These are phyloP conservation scores for Aureobasidium melanogenum DNA, from an alignment of 2,329 filamentous ascomycete species.

Conservation along the genomic window DNA sequence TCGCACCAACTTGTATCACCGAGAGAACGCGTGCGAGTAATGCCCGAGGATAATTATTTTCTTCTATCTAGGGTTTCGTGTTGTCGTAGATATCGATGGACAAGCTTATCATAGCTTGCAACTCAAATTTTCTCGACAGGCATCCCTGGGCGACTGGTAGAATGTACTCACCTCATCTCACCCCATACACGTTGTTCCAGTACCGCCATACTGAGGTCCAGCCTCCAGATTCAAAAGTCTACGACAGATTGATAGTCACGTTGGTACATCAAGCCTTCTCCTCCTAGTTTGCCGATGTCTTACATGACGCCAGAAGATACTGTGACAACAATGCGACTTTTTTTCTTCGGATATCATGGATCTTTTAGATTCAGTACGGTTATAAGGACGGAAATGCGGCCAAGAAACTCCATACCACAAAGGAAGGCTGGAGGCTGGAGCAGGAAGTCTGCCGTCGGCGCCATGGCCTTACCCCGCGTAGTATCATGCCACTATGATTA, in stretches of 20 bases:
- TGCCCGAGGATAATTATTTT: no score
- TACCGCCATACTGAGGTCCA: background rate
- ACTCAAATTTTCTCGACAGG: background rate
- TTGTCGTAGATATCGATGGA: background rate
- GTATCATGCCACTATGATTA: background rate
- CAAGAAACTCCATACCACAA: background rate
- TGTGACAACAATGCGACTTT: background rate
- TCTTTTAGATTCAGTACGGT: background rate
- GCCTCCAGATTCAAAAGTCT: no score
- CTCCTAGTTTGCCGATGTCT: background rate
- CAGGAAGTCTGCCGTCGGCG: background rate
- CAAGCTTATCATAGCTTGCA: background rate
- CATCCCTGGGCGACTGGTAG: background rate
- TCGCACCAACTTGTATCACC: background rate
- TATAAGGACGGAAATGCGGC: background rate
- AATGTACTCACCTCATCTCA: background rate
- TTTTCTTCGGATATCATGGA: background rate
- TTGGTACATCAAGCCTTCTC: background rate
- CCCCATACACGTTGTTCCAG: background rate
- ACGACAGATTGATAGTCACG: background rate
- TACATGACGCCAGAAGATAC: background rate
- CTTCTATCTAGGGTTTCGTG: background rate
- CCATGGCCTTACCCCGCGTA: background rate
- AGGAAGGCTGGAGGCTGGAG: background rate
- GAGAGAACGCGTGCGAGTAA: background rate